These are phyloP conservation scores for Aspergillus oerlinghausenensis DNA, from an alignment of 2,329 filamentous ascomycete species.

Conservation along the genomic window DNA sequence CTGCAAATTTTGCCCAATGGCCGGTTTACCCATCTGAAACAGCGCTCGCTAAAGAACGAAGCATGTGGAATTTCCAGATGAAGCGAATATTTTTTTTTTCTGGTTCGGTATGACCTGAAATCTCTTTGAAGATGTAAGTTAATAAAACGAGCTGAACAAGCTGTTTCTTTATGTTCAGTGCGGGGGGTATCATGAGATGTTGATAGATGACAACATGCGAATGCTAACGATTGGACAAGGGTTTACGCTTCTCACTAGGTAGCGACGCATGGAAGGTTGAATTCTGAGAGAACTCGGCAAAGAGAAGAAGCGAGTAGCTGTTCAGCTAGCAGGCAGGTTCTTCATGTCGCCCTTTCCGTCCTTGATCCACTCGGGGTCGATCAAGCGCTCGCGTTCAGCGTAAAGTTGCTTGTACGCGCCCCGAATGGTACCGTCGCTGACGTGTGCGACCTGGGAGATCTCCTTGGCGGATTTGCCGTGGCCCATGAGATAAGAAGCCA, in stretches of 20 bases:
- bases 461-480: conserved; percentile 76
- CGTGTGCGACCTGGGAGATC: conserved; percentile 77
- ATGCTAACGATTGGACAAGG: background rate
- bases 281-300: background rate
- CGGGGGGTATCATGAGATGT: background rate
- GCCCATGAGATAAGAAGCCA: conserved; percentile 83
- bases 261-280: background rate
- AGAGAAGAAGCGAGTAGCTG: background rate
- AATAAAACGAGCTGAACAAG: background rate
- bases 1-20: background rate
- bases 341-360: conserved; percentile 67
- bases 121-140: background rate
- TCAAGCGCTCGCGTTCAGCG: conserved; percentile 65
- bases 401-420: conserved; percentile 91
- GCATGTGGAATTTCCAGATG: background rate
- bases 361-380: conserved; percentile 70
- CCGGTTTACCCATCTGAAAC: background rate
- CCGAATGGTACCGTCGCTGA: conserved; percentile 95
- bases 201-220: background rate
- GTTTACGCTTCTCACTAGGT: background rate
- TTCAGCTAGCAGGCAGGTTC: conserved; percentile 58
- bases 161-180: background rate
- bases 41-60: background rate
- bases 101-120: background rate
- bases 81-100: background rate